These are phyloP conservation scores for Populus davidiana DNA, from an alignment of 345 rosid species.

Conservation along the genomic window DNA sequence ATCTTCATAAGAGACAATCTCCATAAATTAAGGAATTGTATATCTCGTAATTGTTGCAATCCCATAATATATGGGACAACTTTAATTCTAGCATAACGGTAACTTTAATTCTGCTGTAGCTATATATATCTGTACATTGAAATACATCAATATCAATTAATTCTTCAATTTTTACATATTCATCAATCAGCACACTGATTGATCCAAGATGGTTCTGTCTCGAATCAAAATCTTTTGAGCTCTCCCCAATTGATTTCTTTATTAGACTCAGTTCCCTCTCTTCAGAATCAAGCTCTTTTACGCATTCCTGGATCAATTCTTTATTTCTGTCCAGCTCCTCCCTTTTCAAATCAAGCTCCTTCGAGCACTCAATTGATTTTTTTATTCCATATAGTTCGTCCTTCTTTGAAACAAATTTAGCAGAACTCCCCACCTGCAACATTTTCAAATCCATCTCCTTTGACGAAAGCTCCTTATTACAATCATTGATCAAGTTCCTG, in stretches of 20 bases:
- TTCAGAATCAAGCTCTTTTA: conserved; percentile 12
- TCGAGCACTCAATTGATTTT: conserved; percentile 7
- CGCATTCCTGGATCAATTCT: background rate
- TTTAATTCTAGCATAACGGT: too few relatives aligned
- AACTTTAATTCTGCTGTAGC: too few relatives aligned
- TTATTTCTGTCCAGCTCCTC: background rate
- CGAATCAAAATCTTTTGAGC: background rate
- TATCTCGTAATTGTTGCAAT: too few relatives aligned
- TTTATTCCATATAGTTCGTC: background rate
- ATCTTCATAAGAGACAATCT: too few relatives aligned
- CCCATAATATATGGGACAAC: too few relatives aligned
- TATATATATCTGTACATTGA: too few relatives aligned
- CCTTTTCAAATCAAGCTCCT: conserved; percentile 10
- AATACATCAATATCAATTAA: too few relatives aligned
- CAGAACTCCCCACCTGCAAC: conserved; percentile 6
- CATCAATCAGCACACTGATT: conserved; percentile 1
- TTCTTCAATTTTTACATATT: too few relatives aligned
- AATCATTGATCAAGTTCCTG: background rate
- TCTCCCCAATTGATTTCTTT: conserved; percentile 2
- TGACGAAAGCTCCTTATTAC: too few relatives aligned
- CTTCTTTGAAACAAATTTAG: conserved; percentile 5
- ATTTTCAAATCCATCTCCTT: background rate
- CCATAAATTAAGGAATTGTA: too few relatives aligned
- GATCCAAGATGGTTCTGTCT: conserved; percentile 9
- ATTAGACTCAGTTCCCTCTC: conserved; percentile 5